These are phyloP conservation scores for Lactarius hatsudake DNA, from an alignment of 768 basidiomycete genomes.

Conservation along the genomic window DNA sequence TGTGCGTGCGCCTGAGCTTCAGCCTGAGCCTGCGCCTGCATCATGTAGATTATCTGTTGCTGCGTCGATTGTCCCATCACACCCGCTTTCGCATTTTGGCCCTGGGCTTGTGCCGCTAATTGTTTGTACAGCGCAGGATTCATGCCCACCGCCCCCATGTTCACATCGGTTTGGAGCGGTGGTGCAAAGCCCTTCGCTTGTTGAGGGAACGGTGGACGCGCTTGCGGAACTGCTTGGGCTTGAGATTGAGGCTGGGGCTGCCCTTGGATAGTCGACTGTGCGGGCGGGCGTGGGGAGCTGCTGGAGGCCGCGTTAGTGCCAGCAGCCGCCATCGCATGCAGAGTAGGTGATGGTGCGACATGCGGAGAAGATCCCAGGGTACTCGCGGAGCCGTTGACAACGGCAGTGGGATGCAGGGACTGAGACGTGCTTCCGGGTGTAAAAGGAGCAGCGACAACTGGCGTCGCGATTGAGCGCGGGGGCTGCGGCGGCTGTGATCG, in stretches of 20 bases:
- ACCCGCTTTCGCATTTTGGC: constrained; percentile 16
- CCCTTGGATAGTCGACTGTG: constrained; percentile 39
- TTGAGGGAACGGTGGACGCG: constrained; percentile 7
- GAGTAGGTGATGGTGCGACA: constrained; percentile 20
- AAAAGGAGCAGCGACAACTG: too few relatives aligned
- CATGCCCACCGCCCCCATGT: neutral
- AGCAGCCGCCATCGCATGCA: constrained; percentile 38
- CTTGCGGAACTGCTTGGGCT: constrained; percentile 9
- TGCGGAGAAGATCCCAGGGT: constrained; percentile 22
- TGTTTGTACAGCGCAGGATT: constrained; percentile 7
- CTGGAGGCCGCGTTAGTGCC: constrained; percentile 35
- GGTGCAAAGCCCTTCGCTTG: constrained; percentile 8
- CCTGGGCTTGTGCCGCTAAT: constrained; percentile 11
- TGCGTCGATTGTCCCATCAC: constrained; percentile 2
- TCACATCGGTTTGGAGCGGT: neutral
- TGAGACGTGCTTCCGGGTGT: neutral
- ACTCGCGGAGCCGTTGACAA: constrained; percentile 25
- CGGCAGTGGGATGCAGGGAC: constrained; percentile 33
- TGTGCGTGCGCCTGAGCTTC: constrained; percentile 28
- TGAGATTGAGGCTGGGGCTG: constrained; percentile 34
- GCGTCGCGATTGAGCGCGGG: too few relatives aligned
- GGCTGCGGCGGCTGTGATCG: too few relatives aligned
- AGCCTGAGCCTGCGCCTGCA: constrained; percentile 25
- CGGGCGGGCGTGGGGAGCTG: constrained; percentile 23
- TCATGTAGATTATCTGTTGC: neutral